A percentile compares a stretch with the other conserved stretches of the same genome.
phyloP scores from a whole-genome alignment of 2,329 filamentous ascomycete species.

The Penicillium decumbens region DNA sequence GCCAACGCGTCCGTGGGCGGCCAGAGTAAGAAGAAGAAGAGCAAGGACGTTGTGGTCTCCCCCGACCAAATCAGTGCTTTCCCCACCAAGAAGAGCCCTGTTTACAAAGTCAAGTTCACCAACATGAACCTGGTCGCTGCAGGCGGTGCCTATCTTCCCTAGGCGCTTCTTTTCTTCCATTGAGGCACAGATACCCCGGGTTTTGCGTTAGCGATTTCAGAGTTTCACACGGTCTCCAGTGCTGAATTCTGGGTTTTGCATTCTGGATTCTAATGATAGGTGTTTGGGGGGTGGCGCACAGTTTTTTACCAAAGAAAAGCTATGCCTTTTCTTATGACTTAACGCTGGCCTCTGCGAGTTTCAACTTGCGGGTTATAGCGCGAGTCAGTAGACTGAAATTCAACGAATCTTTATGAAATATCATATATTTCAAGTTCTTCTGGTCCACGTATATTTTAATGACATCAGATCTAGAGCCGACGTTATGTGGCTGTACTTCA shows the following conservation, averaged over 20 bases:
- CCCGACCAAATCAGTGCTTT: conserved; percentile 94
- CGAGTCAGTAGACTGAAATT: not conserved
- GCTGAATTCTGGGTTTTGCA: not conserved
- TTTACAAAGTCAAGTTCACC: conserved; percentile 90
- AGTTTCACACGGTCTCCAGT: not conserved
- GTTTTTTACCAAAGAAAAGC: not conserved
- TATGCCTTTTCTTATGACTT: not conserved
- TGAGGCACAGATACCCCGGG: conserved; percentile 19
- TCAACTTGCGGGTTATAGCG: not conserved
- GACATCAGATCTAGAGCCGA: too few relatives aligned
- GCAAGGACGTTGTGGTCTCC: conserved; percentile 83
- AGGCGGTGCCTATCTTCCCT: conserved; percentile 64
- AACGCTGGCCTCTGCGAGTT: not conserved
- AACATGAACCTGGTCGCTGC: conserved; percentile 91
- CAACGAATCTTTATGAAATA: not conserved
- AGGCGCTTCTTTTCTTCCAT: conserved; percentile 1
- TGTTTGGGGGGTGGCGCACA: not conserved
- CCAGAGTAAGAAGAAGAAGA: conserved; percentile 59
- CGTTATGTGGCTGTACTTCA: not conserved
- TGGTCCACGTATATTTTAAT: too few relatives aligned
- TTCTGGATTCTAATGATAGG: not conserved
- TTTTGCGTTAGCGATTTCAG: not conserved
- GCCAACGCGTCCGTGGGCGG: conserved; percentile 48
- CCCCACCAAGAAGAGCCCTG: conserved; percentile 90
- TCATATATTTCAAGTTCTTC: too few relatives aligned